phyloP scores from a whole-genome alignment of 768 basidiomycete genomes.

The Termitomyces sp. region DNA sequence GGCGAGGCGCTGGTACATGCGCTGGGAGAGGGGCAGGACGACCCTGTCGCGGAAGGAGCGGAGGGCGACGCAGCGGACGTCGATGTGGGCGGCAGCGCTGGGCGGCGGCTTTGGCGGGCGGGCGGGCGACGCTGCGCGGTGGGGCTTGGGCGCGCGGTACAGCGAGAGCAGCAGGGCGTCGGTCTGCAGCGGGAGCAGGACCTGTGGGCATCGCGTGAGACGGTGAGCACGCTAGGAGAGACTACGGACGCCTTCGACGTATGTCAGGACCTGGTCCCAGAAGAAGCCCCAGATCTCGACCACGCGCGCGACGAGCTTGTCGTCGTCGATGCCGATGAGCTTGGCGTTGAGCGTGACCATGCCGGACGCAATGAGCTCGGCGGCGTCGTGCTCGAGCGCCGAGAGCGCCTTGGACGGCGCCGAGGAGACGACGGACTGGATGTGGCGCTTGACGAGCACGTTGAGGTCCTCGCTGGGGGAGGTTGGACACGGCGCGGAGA shows the following conservation, averaged over 20 bases:
- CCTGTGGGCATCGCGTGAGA: slow-evolving; percentile 16
- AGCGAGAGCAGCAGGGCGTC: slow-evolving; percentile 58
- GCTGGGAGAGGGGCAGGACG: slow-evolving; percentile 57
- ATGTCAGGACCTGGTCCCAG: slow-evolving; percentile 85
- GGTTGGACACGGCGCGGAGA: background rate
- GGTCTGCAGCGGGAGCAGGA: slow-evolving; percentile 32
- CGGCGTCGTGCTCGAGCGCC: slow-evolving; percentile 71
- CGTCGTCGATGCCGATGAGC: slow-evolving; percentile 70
- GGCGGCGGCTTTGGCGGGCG: slow-evolving; percentile 29
- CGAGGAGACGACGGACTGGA: slow-evolving; percentile 65
- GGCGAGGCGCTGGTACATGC: slow-evolving; percentile 52
- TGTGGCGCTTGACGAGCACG: slow-evolving; percentile 71
- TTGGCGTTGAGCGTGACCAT: slow-evolving; percentile 93
- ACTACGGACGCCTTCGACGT: slow-evolving; percentile 74
- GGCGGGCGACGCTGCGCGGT: slow-evolving; percentile 39
- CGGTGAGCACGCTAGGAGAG: background rate
- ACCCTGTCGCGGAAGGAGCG: slow-evolving; percentile 78
- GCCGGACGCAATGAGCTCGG: slow-evolving; percentile 78
- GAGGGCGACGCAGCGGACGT: slow-evolving; percentile 77
- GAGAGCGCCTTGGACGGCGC: slow-evolving; percentile 70
- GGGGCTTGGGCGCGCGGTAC: slow-evolving; percentile 55
- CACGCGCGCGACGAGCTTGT: slow-evolving; percentile 67
- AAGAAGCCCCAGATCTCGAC: slow-evolving; percentile 94
- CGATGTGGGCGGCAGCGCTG: slow-evolving; percentile 51
- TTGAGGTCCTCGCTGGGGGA: slow-evolving; percentile 79